phyloP scores from a whole-genome alignment of 2,329 filamentous ascomycete species.

The Penicillium polonicum region DNA sequence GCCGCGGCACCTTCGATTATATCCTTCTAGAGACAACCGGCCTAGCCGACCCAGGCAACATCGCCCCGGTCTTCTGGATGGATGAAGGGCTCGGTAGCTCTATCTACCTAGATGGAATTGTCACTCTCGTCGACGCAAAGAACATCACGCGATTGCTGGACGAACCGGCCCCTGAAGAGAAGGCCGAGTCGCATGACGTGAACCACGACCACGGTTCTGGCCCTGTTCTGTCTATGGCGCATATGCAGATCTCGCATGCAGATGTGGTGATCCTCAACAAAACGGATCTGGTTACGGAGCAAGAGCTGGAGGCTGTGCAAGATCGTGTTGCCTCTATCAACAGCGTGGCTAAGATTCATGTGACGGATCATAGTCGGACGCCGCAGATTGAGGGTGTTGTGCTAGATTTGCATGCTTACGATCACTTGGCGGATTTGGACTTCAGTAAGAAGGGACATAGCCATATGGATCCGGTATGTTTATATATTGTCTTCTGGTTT shows the following conservation, averaged over 20 bases:
- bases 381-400: constrained; percentile 81
- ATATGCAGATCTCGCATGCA: constrained; percentile 94
- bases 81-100: constrained; percentile 92
- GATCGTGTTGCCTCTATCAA: constrained; percentile 82
- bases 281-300: constrained; percentile 71
- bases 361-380: constrained; percentile 76
- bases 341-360: constrained; percentile 76
- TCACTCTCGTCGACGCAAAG: constrained; percentile 92
- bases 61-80: constrained; percentile 96
- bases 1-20: constrained; percentile 92
- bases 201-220: constrained; percentile 48
- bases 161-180: constrained; percentile 53
- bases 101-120: constrained; percentile 95
- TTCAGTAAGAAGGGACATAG: constrained; percentile 77
- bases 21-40: constrained; percentile 96
- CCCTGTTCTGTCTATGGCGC: constrained; percentile 81
- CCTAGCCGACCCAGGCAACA: constrained; percentile 89
- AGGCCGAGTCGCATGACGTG: constrained; percentile 50
- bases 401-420: constrained; percentile 89
- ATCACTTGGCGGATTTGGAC: constrained; percentile 72
- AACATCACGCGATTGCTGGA: constrained; percentile 83
- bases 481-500: neutral
- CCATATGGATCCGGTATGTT: constrained; percentile 75
- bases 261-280: constrained; percentile 97
- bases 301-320: constrained; percentile 68